Evolutionary conservation across 441 rosid genomes (phyloP), one percentile per base, ranked within the genome.

Genomic region (Syzygium syzygioides): DNA sequence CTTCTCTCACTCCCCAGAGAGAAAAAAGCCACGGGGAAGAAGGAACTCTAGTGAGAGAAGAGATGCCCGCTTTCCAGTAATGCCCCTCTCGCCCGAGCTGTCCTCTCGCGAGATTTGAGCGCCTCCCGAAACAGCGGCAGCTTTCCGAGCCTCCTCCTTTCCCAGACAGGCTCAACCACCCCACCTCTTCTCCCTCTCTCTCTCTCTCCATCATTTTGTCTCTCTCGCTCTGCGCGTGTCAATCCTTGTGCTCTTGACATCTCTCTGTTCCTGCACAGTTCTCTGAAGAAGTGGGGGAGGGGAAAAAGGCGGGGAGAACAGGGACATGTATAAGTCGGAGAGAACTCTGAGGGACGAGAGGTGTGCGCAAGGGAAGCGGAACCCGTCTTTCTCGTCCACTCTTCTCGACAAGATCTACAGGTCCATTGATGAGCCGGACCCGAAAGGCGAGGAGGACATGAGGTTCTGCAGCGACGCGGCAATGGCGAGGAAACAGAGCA

Each of bases 341-440:
- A 92, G 90, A 89, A 48, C 89, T 55, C 48, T 89, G 53, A 91
- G 91, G 83, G 93, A 89, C 45, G 92, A 89, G n/a, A 85, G 91
- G 66, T 87, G 89, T 60, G 88, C 55, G 86, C 89, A 66, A 2
- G 91, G 87, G 50, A 88, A 64, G 60, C 86, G 91, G 34, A 93
- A 88, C 94, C 98, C 99, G 56, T 96, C 99, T 88, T 97, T 96
- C 91, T 97, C 99, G 48, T 96, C 99, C 28, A 90, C 92, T 86
- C 96, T 97, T 52, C 98, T 97, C 64, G 99, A 98, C 88, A 93
- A 95, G 93, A 98, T 98, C 90, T 98, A 95, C 94, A 96, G 98
- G 80, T 96, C 99, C 59, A 94, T 95, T 66, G 97, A 94, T 25
- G 94, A 89, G 28, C 90, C 92, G 14, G 93, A 90, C 68, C 71